phyloP scores from a whole-genome alignment of 768 basidiomycete species.

The Termitomyces sp. region DNA sequence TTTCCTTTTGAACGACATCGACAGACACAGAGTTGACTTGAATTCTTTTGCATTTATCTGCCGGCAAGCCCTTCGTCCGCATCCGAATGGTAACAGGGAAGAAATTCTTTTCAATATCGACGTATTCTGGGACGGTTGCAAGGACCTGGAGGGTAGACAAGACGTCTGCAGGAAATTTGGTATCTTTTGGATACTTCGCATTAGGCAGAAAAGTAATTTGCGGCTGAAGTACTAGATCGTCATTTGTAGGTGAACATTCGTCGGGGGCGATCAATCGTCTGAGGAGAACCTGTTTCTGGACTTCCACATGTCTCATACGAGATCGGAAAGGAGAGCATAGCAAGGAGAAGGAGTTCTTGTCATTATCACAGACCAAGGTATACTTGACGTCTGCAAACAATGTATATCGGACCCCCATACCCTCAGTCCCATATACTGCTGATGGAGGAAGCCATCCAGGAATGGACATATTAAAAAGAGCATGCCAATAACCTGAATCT shows the following conservation, averaged over 20 bases:
- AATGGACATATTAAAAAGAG: conserved; percentile 76
- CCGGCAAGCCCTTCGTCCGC: conserved; percentile 45
- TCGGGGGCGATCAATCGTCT: background rate
- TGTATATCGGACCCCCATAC: conserved; percentile 56
- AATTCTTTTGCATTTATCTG: conserved; percentile 46
- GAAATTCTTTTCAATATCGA: conserved; percentile 37
- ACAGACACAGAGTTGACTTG: conserved; percentile 50
- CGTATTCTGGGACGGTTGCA: conserved; percentile 52
- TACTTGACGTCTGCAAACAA: conserved; percentile 66
- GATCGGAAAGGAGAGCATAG: conserved; percentile 54
- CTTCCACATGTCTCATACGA: conserved; percentile 33
- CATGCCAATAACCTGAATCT: conserved; percentile 55
- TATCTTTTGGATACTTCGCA: conserved; percentile 20
- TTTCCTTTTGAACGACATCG: conserved; percentile 59
- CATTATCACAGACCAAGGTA: conserved; percentile 35
- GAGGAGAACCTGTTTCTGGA: conserved; percentile 20
- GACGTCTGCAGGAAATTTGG: conserved; percentile 43
- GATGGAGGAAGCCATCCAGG: conserved; percentile 86
- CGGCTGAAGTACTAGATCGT: conserved; percentile 44
- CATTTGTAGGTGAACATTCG: background rate
- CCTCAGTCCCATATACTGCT: conserved; percentile 41
- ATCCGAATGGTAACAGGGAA: conserved; percentile 58
- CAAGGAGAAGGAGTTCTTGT: conserved; percentile 35
- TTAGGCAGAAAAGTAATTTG: conserved; percentile 42
- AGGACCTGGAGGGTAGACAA: conserved; percentile 60